Conservation (phyloP, 768 basidiomycete species). For the Lepiota venenata region DNA sequence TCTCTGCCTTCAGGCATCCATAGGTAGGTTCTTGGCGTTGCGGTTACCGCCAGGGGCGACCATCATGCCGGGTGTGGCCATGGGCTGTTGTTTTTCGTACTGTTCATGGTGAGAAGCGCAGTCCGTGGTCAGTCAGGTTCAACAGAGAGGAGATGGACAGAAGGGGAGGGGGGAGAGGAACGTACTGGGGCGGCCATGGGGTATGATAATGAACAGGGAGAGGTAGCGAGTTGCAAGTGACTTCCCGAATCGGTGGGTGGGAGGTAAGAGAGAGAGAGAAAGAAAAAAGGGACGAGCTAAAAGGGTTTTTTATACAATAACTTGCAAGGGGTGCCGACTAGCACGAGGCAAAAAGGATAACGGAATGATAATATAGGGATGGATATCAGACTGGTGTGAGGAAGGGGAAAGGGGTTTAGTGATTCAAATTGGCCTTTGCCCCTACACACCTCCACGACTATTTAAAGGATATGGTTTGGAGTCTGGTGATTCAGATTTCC, state of each 20-base stretch:
- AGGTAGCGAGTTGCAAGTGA: too few relatives aligned
- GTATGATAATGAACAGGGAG: too few relatives aligned
- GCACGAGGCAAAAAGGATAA: background rate
- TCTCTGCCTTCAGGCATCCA: constrained; percentile 31
- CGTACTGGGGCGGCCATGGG: background rate
- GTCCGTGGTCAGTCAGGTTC: too few relatives aligned
- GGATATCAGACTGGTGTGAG: too few relatives aligned
- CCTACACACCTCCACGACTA: too few relatives aligned
- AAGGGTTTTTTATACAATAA: background rate
- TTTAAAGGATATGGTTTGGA: too few relatives aligned
- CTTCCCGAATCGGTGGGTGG: background rate
- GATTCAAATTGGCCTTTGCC: too few relatives aligned
- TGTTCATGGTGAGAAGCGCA: too few relatives aligned
- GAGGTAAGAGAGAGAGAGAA: background rate
- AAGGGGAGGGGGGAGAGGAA: background rate
- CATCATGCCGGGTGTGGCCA: constrained; percentile 20
- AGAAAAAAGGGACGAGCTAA: background rate
- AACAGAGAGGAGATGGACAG: too few relatives aligned
- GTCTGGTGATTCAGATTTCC: too few relatives aligned
- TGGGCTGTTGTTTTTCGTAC: constrained; percentile 1
- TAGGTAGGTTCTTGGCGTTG: constrained; percentile 31
- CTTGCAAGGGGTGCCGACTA: background rate
- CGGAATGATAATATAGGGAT: too few relatives aligned
- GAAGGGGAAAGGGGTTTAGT: too few relatives aligned
- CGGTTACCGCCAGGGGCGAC: constrained; percentile 29